phyloP scores from a whole-genome alignment of 2,329 filamentous ascomycete species.

The Microsporum canis region DNA sequence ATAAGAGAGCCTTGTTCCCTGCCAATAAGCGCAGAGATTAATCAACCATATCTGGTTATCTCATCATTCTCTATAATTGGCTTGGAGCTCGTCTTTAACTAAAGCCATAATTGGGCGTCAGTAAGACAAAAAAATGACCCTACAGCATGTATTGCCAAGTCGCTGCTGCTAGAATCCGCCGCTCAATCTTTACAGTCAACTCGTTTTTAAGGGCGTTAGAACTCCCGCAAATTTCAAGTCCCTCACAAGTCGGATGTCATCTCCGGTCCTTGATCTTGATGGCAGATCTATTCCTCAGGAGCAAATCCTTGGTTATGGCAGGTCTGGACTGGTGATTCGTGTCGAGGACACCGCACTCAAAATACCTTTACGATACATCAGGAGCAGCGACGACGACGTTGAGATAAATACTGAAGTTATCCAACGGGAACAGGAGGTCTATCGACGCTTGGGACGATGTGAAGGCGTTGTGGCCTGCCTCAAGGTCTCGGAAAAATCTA shows the following conservation, averaged over 20 bases:
- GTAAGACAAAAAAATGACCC: too few relatives aligned
- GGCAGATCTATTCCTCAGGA: constrained; percentile 1
- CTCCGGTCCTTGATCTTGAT: constrained; percentile 6
- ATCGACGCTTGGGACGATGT: constrained; percentile 4
- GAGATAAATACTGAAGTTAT: constrained; percentile 2
- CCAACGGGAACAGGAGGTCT: constrained; percentile 7
- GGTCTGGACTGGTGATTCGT: constrained; percentile 8
- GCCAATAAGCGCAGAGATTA: too few relatives aligned
- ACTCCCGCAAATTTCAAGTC: too few relatives aligned
- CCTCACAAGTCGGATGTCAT: not conserved
- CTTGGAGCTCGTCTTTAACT: too few relatives aligned
- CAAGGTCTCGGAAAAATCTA: not conserved
- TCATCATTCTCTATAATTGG: too few relatives aligned
- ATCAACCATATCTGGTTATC: too few relatives aligned
- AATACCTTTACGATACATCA: constrained; percentile 5
- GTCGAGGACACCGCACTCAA: constrained; percentile 5
- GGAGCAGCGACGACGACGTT: constrained; percentile 5
- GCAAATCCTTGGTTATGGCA: constrained; percentile 8
- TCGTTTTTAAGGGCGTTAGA: too few relatives aligned
- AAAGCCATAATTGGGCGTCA: too few relatives aligned
- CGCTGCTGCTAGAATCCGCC: too few relatives aligned
- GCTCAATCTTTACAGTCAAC: too few relatives aligned
- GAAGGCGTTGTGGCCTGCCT: constrained; percentile 8
- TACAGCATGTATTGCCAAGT: too few relatives aligned
- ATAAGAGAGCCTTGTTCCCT: too few relatives aligned